Percentiles rank a stretch among this genome's conserved stretches.
Evolutionary conservation across 441 rosid genomes (phyloP).

Genomic region (Jatropha multifida): DNA sequence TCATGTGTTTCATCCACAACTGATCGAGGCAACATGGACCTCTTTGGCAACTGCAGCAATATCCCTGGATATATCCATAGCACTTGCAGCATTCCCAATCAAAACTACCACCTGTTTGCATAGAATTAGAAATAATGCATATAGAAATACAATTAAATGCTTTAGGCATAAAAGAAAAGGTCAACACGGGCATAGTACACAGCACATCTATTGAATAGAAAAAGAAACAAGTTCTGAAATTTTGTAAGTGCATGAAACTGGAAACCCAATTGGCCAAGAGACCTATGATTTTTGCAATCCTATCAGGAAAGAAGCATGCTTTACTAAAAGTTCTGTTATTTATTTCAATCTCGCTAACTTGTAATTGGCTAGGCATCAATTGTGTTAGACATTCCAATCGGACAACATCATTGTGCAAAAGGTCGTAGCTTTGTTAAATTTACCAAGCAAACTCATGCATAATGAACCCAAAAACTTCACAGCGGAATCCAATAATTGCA

Average conservation of each 20-base stretch:
- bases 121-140: not conserved
- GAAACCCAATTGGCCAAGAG: too few relatives aligned
- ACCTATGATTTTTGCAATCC: too few relatives aligned
- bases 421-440: not conserved
- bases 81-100: constrained; percentile 72
- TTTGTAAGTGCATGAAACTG: too few relatives aligned
- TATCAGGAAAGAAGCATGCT: not conserved
- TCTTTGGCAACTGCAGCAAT: constrained; percentile 68
- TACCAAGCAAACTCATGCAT: constrained; percentile 3
- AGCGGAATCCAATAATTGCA: not conserved
- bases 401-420: too few relatives aligned
- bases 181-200: too few relatives aligned
- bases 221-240: not conserved
- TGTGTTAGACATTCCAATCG: too few relatives aligned
- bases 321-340: not conserved
- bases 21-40: constrained; percentile 66
- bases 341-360: too few relatives aligned
- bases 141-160: not conserved
- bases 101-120: constrained; percentile 58
- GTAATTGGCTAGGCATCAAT: too few relatives aligned
- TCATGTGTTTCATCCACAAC: constrained; percentile 43
- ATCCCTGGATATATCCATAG: constrained; percentile 68
- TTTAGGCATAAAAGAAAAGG: not conserved
- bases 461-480: not conserved
- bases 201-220: not conserved